phyloP scores from a whole-genome alignment of 2,329 filamentous ascomycete species.

The Amesomyces nigricolor region DNA sequence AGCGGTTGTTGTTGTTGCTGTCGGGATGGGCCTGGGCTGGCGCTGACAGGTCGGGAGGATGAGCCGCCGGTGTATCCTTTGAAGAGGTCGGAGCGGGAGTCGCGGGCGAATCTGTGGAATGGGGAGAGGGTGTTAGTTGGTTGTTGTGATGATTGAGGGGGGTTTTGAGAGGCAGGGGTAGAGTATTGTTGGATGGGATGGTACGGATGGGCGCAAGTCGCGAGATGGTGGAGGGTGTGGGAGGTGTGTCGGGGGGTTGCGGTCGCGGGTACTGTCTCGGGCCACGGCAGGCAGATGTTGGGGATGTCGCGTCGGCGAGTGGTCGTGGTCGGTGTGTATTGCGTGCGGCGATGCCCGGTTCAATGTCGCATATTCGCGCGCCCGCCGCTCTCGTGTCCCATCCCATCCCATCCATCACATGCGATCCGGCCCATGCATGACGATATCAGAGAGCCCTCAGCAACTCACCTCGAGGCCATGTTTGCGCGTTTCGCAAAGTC shows the following conservation, averaged over 20 bases:
- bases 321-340: neutral
- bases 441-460: neutral
- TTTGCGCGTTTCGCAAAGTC: conserved; percentile 3
- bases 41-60: conserved; percentile 39
- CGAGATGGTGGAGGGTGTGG: too few species aligned
- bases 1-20: neutral
- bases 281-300: too few species aligned
- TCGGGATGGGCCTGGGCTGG: conserved; percentile 38
- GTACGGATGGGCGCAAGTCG: too few species aligned
- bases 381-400: neutral
- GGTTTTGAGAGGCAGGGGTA: neutral
- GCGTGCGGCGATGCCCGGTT: neutral
- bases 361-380: neutral
- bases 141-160: neutral
- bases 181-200: neutral
- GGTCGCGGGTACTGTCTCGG: too few species aligned
- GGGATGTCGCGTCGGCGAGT: too few species aligned
- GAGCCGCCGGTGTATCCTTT: conserved; percentile 60
- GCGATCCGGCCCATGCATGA: neutral
- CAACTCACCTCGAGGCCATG: conserved; percentile 26
- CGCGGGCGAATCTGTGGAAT: conserved; percentile 59
- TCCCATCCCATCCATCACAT: neutral
- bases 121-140: neutral
- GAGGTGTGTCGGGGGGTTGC: too few species aligned
- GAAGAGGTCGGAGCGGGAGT: conserved; percentile 68